A percentile compares a stretch with the other conserved stretches of the same genome.
These are phyloP conservation scores for Penicillium sp. DNA, from an alignment of 2,329 filamentous ascomycete species.

Conservation along the genomic window DNA sequence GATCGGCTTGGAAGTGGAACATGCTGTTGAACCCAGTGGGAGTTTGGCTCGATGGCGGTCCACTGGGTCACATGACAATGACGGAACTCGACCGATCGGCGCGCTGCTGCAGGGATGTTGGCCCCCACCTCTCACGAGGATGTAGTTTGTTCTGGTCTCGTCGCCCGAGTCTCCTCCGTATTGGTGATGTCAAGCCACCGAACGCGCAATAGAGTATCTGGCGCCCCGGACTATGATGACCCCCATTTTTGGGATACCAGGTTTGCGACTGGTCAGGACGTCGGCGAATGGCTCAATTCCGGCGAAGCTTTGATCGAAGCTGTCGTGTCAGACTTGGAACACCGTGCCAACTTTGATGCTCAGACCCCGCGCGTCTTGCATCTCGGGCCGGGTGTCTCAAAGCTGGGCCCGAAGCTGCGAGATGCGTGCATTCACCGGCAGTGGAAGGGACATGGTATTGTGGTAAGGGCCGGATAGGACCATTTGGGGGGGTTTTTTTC, in stretches of 20 bases:
- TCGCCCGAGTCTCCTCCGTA: neutral
- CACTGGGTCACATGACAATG: no score
- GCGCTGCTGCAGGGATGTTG: no score
- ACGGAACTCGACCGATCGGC: no score
- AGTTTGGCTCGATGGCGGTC: no score
- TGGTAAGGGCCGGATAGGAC: constrained; percentile 29
- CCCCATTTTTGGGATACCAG: constrained; percentile 39
- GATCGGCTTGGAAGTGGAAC: no score
- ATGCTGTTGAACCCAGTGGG: no score
- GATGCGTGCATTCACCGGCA: constrained; percentile 30
- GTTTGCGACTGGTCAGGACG: constrained; percentile 42
- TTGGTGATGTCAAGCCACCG: constrained; percentile 25
- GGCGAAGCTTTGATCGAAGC: constrained; percentile 38
- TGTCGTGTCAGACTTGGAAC: constrained; percentile 32
- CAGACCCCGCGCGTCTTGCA: constrained; percentile 35
- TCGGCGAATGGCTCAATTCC: constrained; percentile 44
- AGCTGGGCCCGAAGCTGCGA: constrained; percentile 37
- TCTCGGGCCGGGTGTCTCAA: constrained; percentile 41
- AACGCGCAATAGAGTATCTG: constrained; percentile 27
- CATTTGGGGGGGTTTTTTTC: neutral
- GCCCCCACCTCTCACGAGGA: no score
- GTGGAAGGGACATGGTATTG: constrained; percentile 38
- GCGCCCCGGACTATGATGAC: constrained; percentile 41
- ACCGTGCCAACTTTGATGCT: constrained; percentile 6
- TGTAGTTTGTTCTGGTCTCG: no score